Evolutionary conservation across 768 basidiomycete genomes (phyloP), one percentile per base, ranked within the genome.

Genomic region (Cystobasidium onofrii): DNA sequence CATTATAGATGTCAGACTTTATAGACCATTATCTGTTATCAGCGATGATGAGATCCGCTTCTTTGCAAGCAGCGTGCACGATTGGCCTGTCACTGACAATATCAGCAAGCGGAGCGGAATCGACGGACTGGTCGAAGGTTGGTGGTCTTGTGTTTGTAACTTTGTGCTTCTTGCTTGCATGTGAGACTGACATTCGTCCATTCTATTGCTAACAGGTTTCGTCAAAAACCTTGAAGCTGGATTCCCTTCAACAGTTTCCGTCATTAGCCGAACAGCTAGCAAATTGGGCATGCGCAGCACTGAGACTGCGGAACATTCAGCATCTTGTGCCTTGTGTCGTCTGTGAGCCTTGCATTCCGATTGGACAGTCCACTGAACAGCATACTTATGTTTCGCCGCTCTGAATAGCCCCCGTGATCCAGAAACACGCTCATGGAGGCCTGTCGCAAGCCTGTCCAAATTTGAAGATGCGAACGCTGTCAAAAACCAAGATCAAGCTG

Each of bases 231-330:
- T 79, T 33, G 76, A 79, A 29, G 67, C 55, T 27, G 60, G 64
- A 23, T 79, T 79, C 67, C 77, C 78, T 1, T 75, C 74, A 3
- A 79, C 78, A 3, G 77, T 77, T 6, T 78, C 76, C 29, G 76
- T 75, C 69, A 76, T 79, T 69, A 64, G 74, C 23, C 74, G 76
- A 13, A 79, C 78, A 0, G 76, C 77, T 0, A 75, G 75, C 34
- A 79, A 79, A 64, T 63, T 79, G 1, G 77, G 76, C 1, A 23
- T 77, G 52, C 74, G 76, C 9, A 54, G 52, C 13, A 55, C 65
- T 13, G 63, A 74, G 23, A 25, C 15, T 31, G 33, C 9, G 2
- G 20, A 25, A 20, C 23, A 41, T 12, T 3, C 33, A 20, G 4
- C 25, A 44, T 41, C 25, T 46, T 60, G 55, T 36, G 67, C 43